These are phyloP conservation scores for Trametes cingulata DNA, from an alignment of 768 basidiomycete species.

Conservation along the genomic window DNA sequence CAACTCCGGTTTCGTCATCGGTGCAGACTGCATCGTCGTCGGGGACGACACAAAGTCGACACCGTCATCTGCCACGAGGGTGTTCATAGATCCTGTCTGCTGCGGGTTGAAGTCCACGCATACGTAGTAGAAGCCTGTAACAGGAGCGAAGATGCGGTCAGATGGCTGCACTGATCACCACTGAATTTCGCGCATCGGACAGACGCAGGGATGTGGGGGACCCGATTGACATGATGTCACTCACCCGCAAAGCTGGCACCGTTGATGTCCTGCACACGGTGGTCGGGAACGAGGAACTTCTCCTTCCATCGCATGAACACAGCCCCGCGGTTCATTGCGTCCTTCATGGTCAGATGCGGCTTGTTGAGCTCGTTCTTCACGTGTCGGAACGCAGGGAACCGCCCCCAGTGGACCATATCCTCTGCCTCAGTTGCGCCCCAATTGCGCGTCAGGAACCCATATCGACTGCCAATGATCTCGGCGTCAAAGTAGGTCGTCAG, in stretches of 20 bases:
- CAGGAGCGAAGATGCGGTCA: not conserved
- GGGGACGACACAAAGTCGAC: constrained; percentile 14
- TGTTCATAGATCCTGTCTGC: constrained; percentile 32
- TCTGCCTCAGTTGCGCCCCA: constrained; percentile 92
- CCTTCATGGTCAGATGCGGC: constrained; percentile 78
- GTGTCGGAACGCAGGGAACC: constrained; percentile 88
- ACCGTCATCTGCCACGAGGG: constrained; percentile 21
- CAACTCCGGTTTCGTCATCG: constrained; percentile 29
- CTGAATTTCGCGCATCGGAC: not conserved
- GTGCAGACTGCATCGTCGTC: constrained; percentile 36
- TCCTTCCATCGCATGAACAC: constrained; percentile 99
- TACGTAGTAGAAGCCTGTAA: constrained; percentile 88
- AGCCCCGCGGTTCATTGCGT: constrained; percentile 62
- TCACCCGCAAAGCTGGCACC: constrained; percentile 93
- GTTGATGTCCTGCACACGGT: constrained; percentile 89
- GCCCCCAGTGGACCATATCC: constrained; percentile 92
- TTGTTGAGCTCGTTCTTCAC: constrained; percentile 77
- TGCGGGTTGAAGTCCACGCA: constrained; percentile 89
- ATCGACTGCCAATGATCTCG: constrained; percentile 88
- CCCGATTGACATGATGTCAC: constrained; percentile 27
- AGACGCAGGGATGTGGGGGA: not conserved
- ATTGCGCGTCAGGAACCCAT: constrained; percentile 88
- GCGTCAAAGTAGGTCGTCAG: constrained; percentile 97
- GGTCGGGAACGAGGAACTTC: constrained; percentile 92
- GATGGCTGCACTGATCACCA: not conserved